Evolutionary conservation across 2,329 filamentous ascomycete genomes (phyloP).

Genomic region (Phaeosphaeria sp.): DNA sequence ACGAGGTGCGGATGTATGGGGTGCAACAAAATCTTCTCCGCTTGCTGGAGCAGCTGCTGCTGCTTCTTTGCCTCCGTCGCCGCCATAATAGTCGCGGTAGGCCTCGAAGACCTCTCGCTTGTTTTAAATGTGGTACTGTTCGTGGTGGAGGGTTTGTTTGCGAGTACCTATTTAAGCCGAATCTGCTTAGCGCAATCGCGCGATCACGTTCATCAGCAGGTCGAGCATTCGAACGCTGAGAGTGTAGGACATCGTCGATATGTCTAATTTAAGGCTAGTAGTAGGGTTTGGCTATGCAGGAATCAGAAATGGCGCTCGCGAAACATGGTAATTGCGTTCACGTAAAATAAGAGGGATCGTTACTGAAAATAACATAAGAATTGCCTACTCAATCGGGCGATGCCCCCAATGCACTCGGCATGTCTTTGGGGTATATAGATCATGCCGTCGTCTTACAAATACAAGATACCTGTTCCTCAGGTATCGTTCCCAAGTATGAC

Average conservation of each 20-base stretch:
- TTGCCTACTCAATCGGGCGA: constrained; percentile 1
- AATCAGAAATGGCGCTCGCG: no score
- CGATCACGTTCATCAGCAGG: neutral
- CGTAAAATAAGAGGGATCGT: neutral
- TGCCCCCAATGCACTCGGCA: neutral
- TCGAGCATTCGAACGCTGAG: no score
- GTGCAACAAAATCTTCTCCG: constrained; percentile 51
- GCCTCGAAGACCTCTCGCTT: constrained; percentile 13
- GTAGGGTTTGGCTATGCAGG: no score
- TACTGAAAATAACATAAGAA: constrained; percentile 5
- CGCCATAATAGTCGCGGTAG: constrained; percentile 10
- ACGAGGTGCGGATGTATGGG: constrained; percentile 65
- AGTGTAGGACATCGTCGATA: no score
- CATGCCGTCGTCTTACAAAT: constrained; percentile 12
- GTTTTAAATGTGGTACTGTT: neutral
- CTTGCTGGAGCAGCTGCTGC: constrained; percentile 44
- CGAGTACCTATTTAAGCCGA: constrained; percentile 20
- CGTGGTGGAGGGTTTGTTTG: constrained; percentile 20
- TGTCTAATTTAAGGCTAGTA: no score
- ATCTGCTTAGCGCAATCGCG: constrained; percentile 32
- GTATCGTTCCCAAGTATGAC: constrained; percentile 2
- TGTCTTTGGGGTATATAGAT: constrained; percentile 6
- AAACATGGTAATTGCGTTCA: neutral
- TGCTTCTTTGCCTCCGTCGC: constrained; percentile 3
- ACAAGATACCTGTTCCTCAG: constrained; percentile 13